Evolutionary conservation across 1,139 yeast genomes (phyloP).

Genomic region (Zygoascus hellenicus): DNA sequence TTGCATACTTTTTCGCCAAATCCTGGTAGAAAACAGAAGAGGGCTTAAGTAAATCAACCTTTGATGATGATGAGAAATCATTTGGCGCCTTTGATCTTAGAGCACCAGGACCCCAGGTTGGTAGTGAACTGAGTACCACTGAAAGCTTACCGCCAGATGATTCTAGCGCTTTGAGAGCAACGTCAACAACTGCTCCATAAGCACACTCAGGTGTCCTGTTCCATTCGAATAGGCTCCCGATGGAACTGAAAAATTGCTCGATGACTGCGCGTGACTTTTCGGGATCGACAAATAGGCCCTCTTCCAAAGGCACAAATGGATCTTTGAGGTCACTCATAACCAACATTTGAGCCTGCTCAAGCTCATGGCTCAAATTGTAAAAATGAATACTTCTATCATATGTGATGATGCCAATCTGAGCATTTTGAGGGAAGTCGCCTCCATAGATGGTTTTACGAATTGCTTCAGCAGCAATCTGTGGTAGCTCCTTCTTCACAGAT

Average conservation of each 20-base stretch:
- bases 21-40: conserved; percentile 59
- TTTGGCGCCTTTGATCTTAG: too few species aligned
- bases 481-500: conserved; percentile 57
- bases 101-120: conserved; percentile 81
- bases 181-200: conserved; percentile 71
- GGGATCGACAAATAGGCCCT: conserved; percentile 80
- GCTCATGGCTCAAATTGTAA: conserved; percentile 56
- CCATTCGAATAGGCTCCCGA: conserved; percentile 46
- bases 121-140: conserved; percentile 60
- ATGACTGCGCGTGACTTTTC: conserved; percentile 56
- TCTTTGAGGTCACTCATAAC: conserved; percentile 71
- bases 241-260: conserved; percentile 58
- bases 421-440: conserved; percentile 36
- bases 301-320: conserved; percentile 72
- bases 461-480: conserved; percentile 66
- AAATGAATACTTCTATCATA: conserved; percentile 72
- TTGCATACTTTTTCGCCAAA: conserved; percentile 53
- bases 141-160: conserved; percentile 70
- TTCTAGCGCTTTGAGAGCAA: conserved; percentile 61
- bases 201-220: conserved; percentile 61
- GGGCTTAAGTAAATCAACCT: conserved; percentile 47
- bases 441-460: conserved; percentile 53
- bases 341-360: conserved; percentile 58
- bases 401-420: conserved; percentile 64
- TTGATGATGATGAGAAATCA: too few species aligned